Base-by-base conservation (phyloP, 139 green algal species). In the Pseudopediastrum boryanum region DNA sequence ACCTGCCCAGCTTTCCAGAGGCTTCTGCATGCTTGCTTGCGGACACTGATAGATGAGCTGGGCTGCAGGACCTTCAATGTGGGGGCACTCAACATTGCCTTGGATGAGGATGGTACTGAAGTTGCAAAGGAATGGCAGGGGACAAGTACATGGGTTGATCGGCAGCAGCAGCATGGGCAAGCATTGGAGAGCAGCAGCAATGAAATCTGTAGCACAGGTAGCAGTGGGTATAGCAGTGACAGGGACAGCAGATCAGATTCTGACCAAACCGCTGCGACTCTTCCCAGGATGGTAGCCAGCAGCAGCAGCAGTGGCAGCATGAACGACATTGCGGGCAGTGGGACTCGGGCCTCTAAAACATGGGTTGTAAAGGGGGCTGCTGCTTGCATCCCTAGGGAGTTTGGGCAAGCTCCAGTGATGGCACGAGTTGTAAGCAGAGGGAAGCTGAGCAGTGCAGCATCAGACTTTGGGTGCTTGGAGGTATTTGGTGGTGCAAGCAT, bases 401-500 rank as follows among this genome's bases (percentile, higher is more conserved):
- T 27, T 6, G 36, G 33, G 2, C 64, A 58, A 33, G 44, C 44
- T 50, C 87, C 83, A 12, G 62, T 92, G 27, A 65, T 95, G 29
- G 79, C 74, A 0, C 87, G 93, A 4, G 52, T 97, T 8, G 88
- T 96, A 25, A 88, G 74, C 48, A 64, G 93, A 3, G 93, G 93
- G 16, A 89, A 86, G 64, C 51, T 90, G 39, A 87, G 71, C 41
- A 84, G 66, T 44, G 51, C 75, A 29, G 90, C 93, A 3, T 90
- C 77, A 21, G 93, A 97, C 59, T 97, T 92, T 78, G 93, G 93
- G 0, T 88, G 83, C 3, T 59, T 97, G 51, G 93, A 97, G 63
- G 93, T 97, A 12, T 90, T 97, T 82, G 92, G 85, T 0, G 86
- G 88, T 3, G 93, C 93, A 1, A 90, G 82, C 23, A 96, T 97